Evolutionary conservation across 2,329 filamentous ascomycete genomes (phyloP), one percentile per base, ranked within the genome.

Genomic region (Colletotrichum sp.): DNA sequence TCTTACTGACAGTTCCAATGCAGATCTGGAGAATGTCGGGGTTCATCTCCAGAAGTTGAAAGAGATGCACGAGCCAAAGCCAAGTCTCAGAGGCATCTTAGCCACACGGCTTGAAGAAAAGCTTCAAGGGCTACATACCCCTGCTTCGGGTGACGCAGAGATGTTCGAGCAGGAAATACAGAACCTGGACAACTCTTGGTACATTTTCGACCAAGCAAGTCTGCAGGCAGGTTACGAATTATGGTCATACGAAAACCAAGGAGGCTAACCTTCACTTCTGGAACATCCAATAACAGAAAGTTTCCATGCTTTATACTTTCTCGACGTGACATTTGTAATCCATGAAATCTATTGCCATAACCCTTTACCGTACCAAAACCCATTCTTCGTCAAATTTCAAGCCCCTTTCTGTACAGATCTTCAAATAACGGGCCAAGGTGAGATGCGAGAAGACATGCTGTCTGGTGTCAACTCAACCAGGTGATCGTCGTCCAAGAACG

Each of bases 31-130:
- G 6, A 81, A 81, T 9, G 81, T 83, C 2, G 77, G 79, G 2
- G 68, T 82, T n/a, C 82, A 84, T 52, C 66, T 84, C 2, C 78
- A 80, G 7, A 79, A 80, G 57, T 72, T 84, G 9, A 78, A 76
- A 15, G 80, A 82, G 10, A 83, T 80, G 36, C 77, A 83, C 69
- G 81, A 82, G 64, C 79, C 79, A 4, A 80, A 78, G 4, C 80
- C 80, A 3, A 80, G 78, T 39, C 72, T 83, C 0, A 77, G 80
- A 30, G 79, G 79, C 7, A 78, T 79, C 67, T 72, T 82, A 15
- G 78, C 80, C 10, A 26, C 76, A 18, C 77, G 80, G 18, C 77
- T 84, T 2, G 81, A 83, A 55, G 77, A 79, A 39, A 80, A 80
- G 63, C 75, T 83, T 2, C 78, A 80, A 26, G 78, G 77, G 1